A percentile compares a stretch with the other conserved stretches of the same genome.
phyloP scores from a whole-genome alignment of 805 yeast species.

The Saccharomycopsis sp. region DNA sequence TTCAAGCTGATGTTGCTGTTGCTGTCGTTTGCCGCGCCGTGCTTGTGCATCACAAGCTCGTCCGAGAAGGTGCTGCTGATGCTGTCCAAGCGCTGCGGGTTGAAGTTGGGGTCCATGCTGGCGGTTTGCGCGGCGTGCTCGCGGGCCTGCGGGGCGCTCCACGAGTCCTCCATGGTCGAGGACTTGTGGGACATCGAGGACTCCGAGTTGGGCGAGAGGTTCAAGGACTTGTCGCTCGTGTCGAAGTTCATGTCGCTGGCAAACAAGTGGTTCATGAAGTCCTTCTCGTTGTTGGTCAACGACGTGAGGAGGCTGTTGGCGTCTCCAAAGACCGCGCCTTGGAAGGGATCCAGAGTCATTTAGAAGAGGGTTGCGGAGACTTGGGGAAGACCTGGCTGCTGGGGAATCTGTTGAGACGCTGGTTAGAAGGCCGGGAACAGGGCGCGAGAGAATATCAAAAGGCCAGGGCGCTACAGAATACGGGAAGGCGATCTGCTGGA shows the following conservation, averaged over 20 bases:
- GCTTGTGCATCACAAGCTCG: background rate
- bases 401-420: too few relatives aligned
- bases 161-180: background rate
- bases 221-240: background rate
- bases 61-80: background rate
- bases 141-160: background rate
- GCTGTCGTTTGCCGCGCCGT: background rate
- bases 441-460: too few relatives aligned
- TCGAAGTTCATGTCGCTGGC: background rate
- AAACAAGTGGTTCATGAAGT: background rate
- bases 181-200: background rate
- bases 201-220: background rate
- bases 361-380: too few relatives aligned
- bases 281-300: background rate
- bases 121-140: background rate
- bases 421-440: too few relatives aligned
- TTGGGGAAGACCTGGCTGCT: too few relatives aligned
- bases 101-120: background rate
- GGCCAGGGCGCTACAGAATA: too few relatives aligned
- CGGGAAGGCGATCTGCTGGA: too few relatives aligned
- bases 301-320: slow-evolving; percentile 1
- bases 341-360: background rate
- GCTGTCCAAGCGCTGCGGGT: background rate
- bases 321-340: background rate
- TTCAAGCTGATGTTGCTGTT: background rate